Percentiles rank a stretch among this genome's conserved stretches.
phyloP scores from a whole-genome alignment of 2,329 filamentous ascomycete genomes.

The Aspergillus floridensis region DNA sequence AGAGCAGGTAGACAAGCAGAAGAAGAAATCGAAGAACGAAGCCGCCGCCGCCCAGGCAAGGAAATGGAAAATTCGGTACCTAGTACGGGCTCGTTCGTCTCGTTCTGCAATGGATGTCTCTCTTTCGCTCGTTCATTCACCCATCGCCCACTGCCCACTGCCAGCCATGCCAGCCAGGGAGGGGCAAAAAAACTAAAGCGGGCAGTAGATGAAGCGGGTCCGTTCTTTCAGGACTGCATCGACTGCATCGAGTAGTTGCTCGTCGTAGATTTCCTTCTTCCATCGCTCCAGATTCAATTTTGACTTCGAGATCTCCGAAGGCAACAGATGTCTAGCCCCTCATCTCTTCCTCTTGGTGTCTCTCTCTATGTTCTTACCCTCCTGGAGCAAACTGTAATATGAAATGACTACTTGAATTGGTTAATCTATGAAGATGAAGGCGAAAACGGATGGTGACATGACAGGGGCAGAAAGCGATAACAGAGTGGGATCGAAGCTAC shows the following conservation, averaged over 20 bases:
- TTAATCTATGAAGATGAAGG: not conserved
- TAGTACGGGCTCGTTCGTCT: not conserved
- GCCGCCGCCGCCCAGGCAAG: not conserved
- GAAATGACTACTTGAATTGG: not conserved
- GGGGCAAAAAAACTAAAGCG: not conserved
- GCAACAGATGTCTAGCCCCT: not conserved
- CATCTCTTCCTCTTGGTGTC: not conserved
- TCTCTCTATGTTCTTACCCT: not conserved
- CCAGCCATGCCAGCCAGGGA: not conserved
- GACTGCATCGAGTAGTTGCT: not conserved
- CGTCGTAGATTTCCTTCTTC: not conserved
- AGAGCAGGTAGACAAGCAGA: not conserved
- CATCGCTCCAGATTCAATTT: not conserved
- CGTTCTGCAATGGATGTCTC: not conserved
- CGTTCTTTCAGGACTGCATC: not conserved
- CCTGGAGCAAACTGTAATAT: not conserved
- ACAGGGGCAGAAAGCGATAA: not conserved
- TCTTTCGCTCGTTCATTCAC: not conserved
- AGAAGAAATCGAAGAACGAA: not conserved
- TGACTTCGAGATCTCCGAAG: not conserved
- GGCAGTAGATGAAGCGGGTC: not conserved
- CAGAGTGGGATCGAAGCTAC: constrained; percentile 2
- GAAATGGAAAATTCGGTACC: constrained; percentile 4
- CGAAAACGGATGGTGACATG: not conserved
- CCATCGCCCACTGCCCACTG: no score